phyloP scores from a whole-genome alignment of 2,329 filamentous ascomycete species.

The Penicillium rolfsii region DNA sequence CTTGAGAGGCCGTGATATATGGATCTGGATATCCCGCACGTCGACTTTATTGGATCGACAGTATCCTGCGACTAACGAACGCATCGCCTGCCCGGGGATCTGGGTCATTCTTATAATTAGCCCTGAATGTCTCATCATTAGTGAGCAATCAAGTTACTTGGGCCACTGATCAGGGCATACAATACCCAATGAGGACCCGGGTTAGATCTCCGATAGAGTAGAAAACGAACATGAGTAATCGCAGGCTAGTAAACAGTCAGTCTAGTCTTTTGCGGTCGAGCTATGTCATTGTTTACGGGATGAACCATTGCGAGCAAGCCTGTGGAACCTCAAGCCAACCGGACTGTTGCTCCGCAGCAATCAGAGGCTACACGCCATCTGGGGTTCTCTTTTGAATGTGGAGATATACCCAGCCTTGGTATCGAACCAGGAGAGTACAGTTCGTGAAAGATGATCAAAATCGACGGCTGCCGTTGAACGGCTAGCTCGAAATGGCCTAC shows the following conservation, averaged over 20 bases:
- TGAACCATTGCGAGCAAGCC: constrained; percentile 9
- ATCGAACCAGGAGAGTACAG: neutral
- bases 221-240: neutral
- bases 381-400: constrained; percentile 16
- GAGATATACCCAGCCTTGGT: constrained; percentile 15
- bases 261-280: constrained; percentile 11
- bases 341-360: constrained; percentile 19
- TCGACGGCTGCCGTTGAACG: neutral
- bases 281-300: constrained; percentile 15
- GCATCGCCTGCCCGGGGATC: neutral
- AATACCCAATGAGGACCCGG: constrained; percentile 14
- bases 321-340: constrained; percentile 24
- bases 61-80: neutral
- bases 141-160: constrained; percentile 11
- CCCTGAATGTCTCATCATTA: constrained; percentile 11
- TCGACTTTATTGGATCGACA: neutral
- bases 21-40: neutral
- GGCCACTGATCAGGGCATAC: neutral
- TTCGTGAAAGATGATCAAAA: neutral
- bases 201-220: constrained; percentile 18
- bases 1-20: constrained; percentile 9
- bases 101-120: constrained; percentile 23
- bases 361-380: constrained; percentile 25
- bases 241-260: neutral
- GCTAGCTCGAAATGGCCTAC: neutral